Percentiles rank a stretch among this genome's conserved stretches.
phyloP scores from a whole-genome alignment of 1,284 basidiomycete species.

The Inonotus obliquus region DNA sequence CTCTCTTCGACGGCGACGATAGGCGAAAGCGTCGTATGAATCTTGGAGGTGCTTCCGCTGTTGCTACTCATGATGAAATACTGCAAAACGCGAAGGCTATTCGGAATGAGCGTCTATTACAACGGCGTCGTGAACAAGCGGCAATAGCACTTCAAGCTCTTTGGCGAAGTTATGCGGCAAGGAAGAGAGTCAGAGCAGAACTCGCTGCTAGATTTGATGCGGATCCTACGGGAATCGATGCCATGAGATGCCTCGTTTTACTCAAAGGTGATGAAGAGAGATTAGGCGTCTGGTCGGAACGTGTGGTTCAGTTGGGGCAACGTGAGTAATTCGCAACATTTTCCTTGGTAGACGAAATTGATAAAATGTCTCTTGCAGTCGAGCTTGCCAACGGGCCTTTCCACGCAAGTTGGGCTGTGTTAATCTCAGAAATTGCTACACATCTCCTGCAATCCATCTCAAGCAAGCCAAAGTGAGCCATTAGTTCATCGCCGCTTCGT shows the following conservation, averaged over 20 bases:
- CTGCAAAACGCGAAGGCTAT: constrained; percentile 56
- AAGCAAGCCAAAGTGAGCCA: constrained; percentile 41
- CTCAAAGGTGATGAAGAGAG: constrained; percentile 51
- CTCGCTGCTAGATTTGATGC: constrained; percentile 43
- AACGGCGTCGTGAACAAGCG: constrained; percentile 49
- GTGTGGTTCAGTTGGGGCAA: constrained; percentile 35
- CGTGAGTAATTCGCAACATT: constrained; percentile 32
- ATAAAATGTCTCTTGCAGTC: constrained; percentile 27
- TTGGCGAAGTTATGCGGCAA: constrained; percentile 51
- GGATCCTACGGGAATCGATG: constrained; percentile 48
- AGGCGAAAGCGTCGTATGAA: constrained; percentile 62
- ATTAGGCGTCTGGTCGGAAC: constrained; percentile 48
- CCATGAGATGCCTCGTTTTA: constrained; percentile 56
- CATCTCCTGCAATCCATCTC: constrained; percentile 51
- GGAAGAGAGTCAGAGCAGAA: constrained; percentile 34
- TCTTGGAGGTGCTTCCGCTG: constrained; percentile 59
- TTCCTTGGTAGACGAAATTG: not conserved
- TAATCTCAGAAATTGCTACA: constrained; percentile 45
- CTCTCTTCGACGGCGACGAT: constrained; percentile 43
- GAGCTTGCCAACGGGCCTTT: constrained; percentile 34
- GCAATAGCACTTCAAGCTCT: constrained; percentile 63
- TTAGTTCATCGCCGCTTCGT: constrained; percentile 4
- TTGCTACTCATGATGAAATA: constrained; percentile 49
- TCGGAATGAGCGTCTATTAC: constrained; percentile 52
- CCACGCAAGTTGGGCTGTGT: constrained; percentile 48